Base-by-base conservation (phyloP, 306 rosid genomes). In the Mimosa pudica region DNA sequence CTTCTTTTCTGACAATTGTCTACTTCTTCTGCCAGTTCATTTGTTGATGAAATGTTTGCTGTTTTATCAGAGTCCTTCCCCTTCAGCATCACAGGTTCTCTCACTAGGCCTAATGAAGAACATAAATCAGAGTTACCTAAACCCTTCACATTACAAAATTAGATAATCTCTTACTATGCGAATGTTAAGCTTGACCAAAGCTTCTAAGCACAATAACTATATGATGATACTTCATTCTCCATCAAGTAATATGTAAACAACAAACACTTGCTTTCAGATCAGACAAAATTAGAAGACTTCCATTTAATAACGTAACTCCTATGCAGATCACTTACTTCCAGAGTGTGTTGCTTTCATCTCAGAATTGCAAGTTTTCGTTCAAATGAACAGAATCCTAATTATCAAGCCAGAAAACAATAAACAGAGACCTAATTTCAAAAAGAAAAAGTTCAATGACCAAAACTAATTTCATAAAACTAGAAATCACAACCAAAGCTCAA, bases 331-430 rank as follows among this genome's bases (percentile, higher is more conserved):
- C 97, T 78, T 84, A 92, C 97, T 83, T 92, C 94, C 45, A 84
- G 71, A 80, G 20, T 77, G 65, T 85, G 87, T 18, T 82, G 60
- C 63, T 85, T 91, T 63, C 93, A 93, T 76, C 89, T 92, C 77
- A 94, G 86, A 87, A 87, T 84, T 61, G 97, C 93, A 78, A 94
- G 98, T 88, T 92, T 94, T 82, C 97, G 83, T 82, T 94, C 98
- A 85, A 94, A 94, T 38, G 98, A 94, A 78, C n/a, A n/a, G n/a
- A n/a, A n/a, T n/a, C n/a, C n/a, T n/a, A n/a, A n/a, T n/a, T n/a
- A n/a, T n/a, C n/a, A n/a, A n/a, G n/a, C n/a, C n/a, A n/a, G n/a
- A n/a, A n/a, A n/a, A n/a, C n/a, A n/a, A n/a, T n/a, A n/a, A n/a
- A n/a, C n/a, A n/a, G n/a, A n/a, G n/a, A n/a, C n/a, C n/a, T n/a